These are phyloP conservation scores for Knufia fluminis DNA, from an alignment of 2,329 filamentous ascomycete genomes.

Conservation along the genomic window DNA sequence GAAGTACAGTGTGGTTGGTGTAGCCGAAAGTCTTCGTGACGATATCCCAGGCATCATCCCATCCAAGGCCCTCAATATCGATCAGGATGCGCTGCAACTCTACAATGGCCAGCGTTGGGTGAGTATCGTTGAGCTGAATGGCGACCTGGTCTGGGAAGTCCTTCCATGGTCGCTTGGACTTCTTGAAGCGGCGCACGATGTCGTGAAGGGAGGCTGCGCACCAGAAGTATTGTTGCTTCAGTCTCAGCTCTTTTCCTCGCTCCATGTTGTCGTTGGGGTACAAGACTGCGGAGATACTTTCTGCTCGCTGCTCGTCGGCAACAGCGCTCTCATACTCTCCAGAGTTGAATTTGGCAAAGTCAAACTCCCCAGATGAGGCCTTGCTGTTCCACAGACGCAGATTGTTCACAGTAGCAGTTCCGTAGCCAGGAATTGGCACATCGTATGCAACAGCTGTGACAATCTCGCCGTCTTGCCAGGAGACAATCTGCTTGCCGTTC, in stretches of 20 bases:
- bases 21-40: conserved; percentile 78
- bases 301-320: conserved; percentile 95
- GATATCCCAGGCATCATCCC: conserved; percentile 85
- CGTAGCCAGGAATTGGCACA: conserved; percentile 82
- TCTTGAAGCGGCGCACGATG: conserved; percentile 97
- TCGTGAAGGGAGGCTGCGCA: conserved; percentile 93
- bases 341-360: conserved; percentile 99
- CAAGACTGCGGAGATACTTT: conserved; percentile 93
- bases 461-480: conserved; percentile 89
- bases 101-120: conserved; percentile 91
- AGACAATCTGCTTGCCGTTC: conserved; percentile 61
- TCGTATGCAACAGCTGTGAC: conserved; percentile 92
- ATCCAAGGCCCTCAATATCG: conserved; percentile 81
- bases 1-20: conserved; percentile 96
- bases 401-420: conserved; percentile 88
- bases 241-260: conserved; percentile 85
- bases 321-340: conserved; percentile 97
- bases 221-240: conserved; percentile 99
- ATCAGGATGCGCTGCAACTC: conserved; percentile 88
- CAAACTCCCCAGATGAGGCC: conserved; percentile 91
- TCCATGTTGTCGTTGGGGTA: conserved; percentile 98
- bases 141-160: conserved; percentile 92
- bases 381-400: conserved; percentile 96
- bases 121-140: conserved; percentile 96
- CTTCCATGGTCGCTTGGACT: conserved; percentile 80